phyloP scores from a whole-genome alignment of 2,329 filamentous ascomycete species.

The Xylaria sp. region DNA sequence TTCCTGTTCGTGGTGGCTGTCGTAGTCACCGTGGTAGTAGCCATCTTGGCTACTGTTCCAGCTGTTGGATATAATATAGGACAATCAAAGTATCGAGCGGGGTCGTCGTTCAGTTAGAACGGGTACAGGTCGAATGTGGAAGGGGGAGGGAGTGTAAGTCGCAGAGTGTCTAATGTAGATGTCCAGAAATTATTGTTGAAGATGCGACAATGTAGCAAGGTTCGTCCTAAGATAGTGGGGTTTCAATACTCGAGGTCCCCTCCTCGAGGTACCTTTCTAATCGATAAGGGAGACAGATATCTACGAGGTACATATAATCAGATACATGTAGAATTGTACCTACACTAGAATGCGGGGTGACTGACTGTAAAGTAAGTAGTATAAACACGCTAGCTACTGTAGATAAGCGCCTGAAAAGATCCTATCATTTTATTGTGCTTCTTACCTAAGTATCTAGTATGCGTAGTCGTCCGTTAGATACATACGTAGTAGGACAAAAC shows the following conservation, averaged over 20 bases:
- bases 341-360: too few species aligned
- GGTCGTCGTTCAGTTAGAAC: too few species aligned
- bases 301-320: too few species aligned
- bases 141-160: not conserved
- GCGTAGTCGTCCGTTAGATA: too few species aligned
- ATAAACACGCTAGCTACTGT: too few species aligned
- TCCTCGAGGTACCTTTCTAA: too few species aligned
- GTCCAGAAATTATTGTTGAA: slow-evolving; percentile 7
- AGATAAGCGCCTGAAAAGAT: too few species aligned
- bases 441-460: too few species aligned
- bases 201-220: slow-evolving; percentile 8
- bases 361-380: too few species aligned
- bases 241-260: not conserved
- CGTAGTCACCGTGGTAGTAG: slow-evolving; percentile 74
- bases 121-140: not conserved
- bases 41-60: slow-evolving; percentile 28
- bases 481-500: too few species aligned
- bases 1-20: slow-evolving; percentile 63
- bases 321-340: too few species aligned
- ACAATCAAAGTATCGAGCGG: not conserved
- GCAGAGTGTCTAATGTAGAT: not conserved
- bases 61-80: not conserved
- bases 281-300: not conserved
- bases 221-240: slow-evolving; percentile 19
- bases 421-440: too few species aligned